A percentile compares a stretch with the other conserved stretches of the same genome.
phyloP scores from a whole-genome alignment of 345 rosid species.

The Pistacia atlantica region DNA sequence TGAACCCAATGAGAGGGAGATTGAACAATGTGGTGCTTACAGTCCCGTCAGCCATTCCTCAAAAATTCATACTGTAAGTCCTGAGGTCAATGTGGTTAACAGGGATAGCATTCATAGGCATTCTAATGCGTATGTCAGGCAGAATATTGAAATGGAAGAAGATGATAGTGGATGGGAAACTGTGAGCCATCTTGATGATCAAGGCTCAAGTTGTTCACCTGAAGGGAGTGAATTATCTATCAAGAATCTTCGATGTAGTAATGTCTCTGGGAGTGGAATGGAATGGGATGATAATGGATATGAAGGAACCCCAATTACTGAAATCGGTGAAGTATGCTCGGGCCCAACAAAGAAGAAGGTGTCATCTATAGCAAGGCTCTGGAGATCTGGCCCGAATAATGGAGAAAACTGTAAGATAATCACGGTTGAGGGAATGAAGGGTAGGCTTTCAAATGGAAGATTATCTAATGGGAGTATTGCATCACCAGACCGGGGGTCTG shows the following conservation, averaged over 20 bases:
- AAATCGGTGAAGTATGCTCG: constrained; percentile 64
- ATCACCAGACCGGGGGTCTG: constrained; percentile 67
- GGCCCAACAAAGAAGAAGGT: constrained; percentile 60
- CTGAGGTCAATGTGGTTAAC: constrained; percentile 39
- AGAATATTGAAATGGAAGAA: constrained; percentile 63
- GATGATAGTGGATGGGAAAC: constrained; percentile 99
- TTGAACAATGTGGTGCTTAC: constrained; percentile 36
- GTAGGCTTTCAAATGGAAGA: constrained; percentile 74
- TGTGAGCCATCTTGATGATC: constrained; percentile 82
- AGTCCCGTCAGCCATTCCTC: constrained; percentile 54
- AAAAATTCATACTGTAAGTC: constrained; percentile 51
- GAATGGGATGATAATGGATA: constrained; percentile 60
- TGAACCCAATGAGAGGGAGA: constrained; percentile 44
- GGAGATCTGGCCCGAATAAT: constrained; percentile 65
- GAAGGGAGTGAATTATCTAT: constrained; percentile 61
- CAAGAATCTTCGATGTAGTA: constrained; percentile 45
- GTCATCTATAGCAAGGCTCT: constrained; percentile 75
- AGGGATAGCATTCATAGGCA: constrained; percentile 41
- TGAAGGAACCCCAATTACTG: constrained; percentile 58
- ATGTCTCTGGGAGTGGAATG: constrained; percentile 54
- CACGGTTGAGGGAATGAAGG: constrained; percentile 64
- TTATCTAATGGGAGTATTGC: constrained; percentile 54
- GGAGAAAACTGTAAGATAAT: constrained; percentile 68
- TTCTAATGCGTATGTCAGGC: constrained; percentile 33
- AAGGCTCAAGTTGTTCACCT: constrained; percentile 71